These are phyloP conservation scores for Penicillium cinerascens DNA, from an alignment of 495 filamentous ascomycete species.

Conservation along the genomic window DNA sequence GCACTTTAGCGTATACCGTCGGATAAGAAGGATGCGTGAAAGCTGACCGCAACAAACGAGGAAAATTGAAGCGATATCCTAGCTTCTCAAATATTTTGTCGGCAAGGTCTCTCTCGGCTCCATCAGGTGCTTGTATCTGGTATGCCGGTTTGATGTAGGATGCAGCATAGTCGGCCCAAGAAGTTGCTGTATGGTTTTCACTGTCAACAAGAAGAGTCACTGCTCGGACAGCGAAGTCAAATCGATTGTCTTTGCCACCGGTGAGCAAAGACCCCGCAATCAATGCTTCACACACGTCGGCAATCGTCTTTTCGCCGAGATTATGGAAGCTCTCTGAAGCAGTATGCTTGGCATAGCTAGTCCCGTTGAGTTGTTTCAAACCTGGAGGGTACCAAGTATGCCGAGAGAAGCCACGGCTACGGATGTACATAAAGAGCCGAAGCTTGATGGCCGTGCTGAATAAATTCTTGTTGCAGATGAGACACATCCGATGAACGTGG, in stretches of 20 bases:
- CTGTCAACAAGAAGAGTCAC: constrained; percentile 72
- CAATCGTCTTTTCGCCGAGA: constrained; percentile 85
- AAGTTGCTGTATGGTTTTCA: constrained; percentile 60
- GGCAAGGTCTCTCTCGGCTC: constrained; percentile 60
- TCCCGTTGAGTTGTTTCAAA: constrained; percentile 59
- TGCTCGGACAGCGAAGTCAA: constrained; percentile 79
- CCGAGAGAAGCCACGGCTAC: constrained; percentile 75
- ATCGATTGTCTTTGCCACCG: constrained; percentile 50
- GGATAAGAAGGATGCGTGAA: constrained; percentile 86
- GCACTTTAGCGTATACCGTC: constrained; percentile 67
- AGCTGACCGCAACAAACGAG: constrained; percentile 74
- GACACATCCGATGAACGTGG: constrained; percentile 84
- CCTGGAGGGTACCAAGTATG: constrained; percentile 78
- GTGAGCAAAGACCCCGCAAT: constrained; percentile 86
- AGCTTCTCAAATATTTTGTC: constrained; percentile 61
- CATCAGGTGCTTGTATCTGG: constrained; percentile 52
- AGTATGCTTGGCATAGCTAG: constrained; percentile 53
- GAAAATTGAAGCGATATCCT: constrained; percentile 77
- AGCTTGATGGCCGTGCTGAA: constrained; percentile 68
- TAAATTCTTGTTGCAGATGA: constrained; percentile 91
- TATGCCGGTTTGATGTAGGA: constrained; percentile 71
- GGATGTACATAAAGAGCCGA: constrained; percentile 69
- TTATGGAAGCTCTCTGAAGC: constrained; percentile 54
- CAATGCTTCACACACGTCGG: constrained; percentile 95
- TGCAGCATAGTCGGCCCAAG: constrained; percentile 68